Conservation (phyloP, 2,329 filamentous ascomycete genomes). For the Akanthomyces uredinophilus region DNA sequence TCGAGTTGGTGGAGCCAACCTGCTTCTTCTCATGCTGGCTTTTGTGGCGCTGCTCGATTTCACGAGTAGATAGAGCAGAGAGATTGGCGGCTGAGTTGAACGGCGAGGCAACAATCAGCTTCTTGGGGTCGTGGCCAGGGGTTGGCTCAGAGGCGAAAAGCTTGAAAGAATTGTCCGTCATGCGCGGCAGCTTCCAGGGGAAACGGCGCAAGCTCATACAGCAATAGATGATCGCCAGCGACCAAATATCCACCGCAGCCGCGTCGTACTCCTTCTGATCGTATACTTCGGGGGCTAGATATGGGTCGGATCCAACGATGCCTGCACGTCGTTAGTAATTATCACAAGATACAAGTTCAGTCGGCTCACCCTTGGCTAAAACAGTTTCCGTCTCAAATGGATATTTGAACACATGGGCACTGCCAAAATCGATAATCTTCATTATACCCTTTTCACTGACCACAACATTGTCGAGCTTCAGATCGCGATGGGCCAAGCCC, state of each 20-base stretch:
- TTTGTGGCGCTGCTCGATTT: slow-evolving; percentile 31
- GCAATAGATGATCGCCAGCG: slow-evolving; percentile 95
- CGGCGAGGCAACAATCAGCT: slow-evolving; percentile 40
- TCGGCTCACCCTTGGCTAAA: slow-evolving; percentile 31
- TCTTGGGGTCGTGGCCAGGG: slow-evolving; percentile 60
- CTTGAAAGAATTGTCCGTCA: slow-evolving; percentile 91
- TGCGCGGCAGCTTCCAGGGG: slow-evolving; percentile 91
- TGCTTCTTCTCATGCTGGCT: slow-evolving; percentile 20
- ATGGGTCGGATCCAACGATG: slow-evolving; percentile 81
- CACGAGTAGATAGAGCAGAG: slow-evolving; percentile 33
- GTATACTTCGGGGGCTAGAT: slow-evolving; percentile 94
- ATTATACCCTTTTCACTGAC: slow-evolving; percentile 95
- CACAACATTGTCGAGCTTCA: slow-evolving; percentile 97
- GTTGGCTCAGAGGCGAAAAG: slow-evolving; percentile 85
- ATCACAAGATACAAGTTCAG: not conserved
- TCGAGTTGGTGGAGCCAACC: slow-evolving; percentile 15
- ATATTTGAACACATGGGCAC: slow-evolving; percentile 94
- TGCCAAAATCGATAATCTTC: slow-evolving; percentile 99
- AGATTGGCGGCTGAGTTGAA: slow-evolving; percentile 39
- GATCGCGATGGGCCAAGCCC: slow-evolving; percentile 87
- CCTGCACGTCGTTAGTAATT: slow-evolving; percentile 31
- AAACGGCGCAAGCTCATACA: slow-evolving; percentile 96
- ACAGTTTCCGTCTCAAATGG: slow-evolving; percentile 75
- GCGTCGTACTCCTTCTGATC: slow-evolving; percentile 91
- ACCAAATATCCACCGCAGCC: slow-evolving; percentile 94